Evolutionary conservation across 768 basidiomycete genomes (phyloP).

Genomic region (Phylloporus sp.): DNA sequence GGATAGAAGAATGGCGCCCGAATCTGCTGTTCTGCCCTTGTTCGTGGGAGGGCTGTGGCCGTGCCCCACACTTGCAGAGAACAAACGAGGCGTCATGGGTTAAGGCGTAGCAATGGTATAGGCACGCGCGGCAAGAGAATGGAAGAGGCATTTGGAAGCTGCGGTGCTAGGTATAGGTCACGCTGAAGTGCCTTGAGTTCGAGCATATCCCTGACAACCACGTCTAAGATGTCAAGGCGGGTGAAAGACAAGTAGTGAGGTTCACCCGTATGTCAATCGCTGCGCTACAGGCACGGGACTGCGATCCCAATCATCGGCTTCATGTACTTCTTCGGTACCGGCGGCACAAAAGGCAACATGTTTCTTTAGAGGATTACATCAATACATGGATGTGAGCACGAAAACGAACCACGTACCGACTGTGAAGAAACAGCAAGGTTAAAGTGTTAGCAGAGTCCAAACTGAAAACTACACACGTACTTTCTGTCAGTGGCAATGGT

Average conservation of each 20-base stretch:
- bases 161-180: conserved; percentile 55
- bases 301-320: conserved; percentile 77
- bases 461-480: conserved; percentile 5
- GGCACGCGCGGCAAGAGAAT: conserved; percentile 51
- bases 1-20: background rate
- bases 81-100: conserved; percentile 19
- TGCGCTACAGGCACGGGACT: conserved; percentile 63
- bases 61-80: background rate
- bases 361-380: conserved; percentile 33
- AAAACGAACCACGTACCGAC: conserved; percentile 8
- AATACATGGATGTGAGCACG: background rate
- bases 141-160: conserved; percentile 39
- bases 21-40: background rate
- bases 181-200: conserved; percentile 68
- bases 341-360: conserved; percentile 58
- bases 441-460: background rate
- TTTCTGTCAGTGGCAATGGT: conserved; percentile 10
- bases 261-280: conserved; percentile 64
- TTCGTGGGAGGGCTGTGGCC: background rate
- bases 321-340: conserved; percentile 52
- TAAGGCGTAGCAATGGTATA: conserved; percentile 57
- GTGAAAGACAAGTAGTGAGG: conserved; percentile 10
- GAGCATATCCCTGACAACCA: conserved; percentile 47
- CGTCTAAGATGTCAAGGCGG: background rate
- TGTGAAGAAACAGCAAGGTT: background rate